Percentiles rank a stretch among this genome's conserved stretches.
Conservation (phyloP, 75 land plant species). For the Picea sitchensis region DNA sequence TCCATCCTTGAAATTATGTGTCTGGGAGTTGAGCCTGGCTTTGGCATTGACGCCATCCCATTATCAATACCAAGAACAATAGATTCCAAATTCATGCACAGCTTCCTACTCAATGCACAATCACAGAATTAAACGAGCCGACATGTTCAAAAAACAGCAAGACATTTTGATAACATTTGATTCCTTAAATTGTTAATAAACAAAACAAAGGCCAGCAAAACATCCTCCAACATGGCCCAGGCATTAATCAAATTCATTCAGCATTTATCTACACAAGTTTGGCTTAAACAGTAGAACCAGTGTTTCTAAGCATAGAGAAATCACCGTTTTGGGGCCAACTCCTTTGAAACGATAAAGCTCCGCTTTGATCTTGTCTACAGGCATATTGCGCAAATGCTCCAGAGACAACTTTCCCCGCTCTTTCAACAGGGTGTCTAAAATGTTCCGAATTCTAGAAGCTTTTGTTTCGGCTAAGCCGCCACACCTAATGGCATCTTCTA, state of each 20-base stretch:
- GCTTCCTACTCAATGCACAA: too few relatives aligned
- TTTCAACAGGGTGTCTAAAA: slow-evolving; percentile 51
- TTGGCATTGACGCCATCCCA: too few relatives aligned
- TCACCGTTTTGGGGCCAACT: slow-evolving; percentile 88
- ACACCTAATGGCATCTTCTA: slow-evolving; percentile 81
- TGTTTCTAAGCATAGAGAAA: background rate
- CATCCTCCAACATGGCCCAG: background rate
- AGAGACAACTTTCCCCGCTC: slow-evolving; percentile 66
- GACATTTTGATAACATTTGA: background rate
- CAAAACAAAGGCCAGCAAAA: background rate
- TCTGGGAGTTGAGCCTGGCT: too few relatives aligned
- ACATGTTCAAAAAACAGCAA: background rate
- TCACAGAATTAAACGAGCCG: too few relatives aligned
- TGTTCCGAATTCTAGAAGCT: slow-evolving; percentile 57
- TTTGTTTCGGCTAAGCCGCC: slow-evolving; percentile 82
- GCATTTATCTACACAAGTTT: background rate
- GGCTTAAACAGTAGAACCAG: background rate
- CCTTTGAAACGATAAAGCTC: slow-evolving; percentile 84
- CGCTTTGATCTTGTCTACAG: slow-evolving; percentile 61
- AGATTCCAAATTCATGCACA: too few relatives aligned
- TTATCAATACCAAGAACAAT: too few relatives aligned
- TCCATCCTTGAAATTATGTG: too few relatives aligned
- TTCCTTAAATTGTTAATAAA: background rate
- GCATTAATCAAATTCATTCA: background rate
- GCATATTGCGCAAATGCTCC: slow-evolving; percentile 63